Evolutionary conservation across 83 land plant species (phyloP), one percentile per base, ranked within the genome.

Genomic region (Diphasiastrum complanatum): DNA sequence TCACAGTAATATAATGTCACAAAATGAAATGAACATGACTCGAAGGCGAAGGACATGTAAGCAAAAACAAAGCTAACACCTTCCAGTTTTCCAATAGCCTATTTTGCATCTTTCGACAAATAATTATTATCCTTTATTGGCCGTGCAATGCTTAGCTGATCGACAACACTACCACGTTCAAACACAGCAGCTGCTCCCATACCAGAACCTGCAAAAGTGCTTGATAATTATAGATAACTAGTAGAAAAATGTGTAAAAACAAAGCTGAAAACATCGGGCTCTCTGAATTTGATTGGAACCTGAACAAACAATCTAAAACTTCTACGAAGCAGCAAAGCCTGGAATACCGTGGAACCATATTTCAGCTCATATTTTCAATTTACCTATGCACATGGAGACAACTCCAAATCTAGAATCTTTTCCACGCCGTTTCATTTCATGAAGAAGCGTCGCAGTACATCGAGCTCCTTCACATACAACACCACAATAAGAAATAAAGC

Each of bases 61-160:
- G n/a, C n/a, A n/a, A n/a, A n/a, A n/a, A n/a, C n/a, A n/a, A n/a
- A n/a, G n/a, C n/a, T n/a, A n/a, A n/a, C n/a, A n/a, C n/a, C n/a
- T n/a, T n/a, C n/a, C n/a, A n/a, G n/a, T n/a, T n/a, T n/a, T n/a
- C n/a, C n/a, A n/a, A n/a, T n/a, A n/a, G n/a, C n/a, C n/a, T n/a
- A n/a, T n/a, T n/a, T 53, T 0, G 82, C 84, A 76, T 86, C 91
- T 61, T 72, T 78, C 1, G 92, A 86, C 25, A 85, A 65, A 8
- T 72, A 65, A 62, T 67, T 75, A 63, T 79, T 54, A 8, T 60
- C 48, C 47, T 65, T 58, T 20, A 75, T 73, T 5, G 66, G 68
- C 33, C 78, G 45, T 0, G 84, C 86, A 75, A 87, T 87, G 70
- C 73, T 35, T 2, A 87, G 79, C 27, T 65, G n/a, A 25, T 51